Conservation (phyloP, 176 grass and related monocot genomes). For the Chrysopogon serrulatus region DNA sequence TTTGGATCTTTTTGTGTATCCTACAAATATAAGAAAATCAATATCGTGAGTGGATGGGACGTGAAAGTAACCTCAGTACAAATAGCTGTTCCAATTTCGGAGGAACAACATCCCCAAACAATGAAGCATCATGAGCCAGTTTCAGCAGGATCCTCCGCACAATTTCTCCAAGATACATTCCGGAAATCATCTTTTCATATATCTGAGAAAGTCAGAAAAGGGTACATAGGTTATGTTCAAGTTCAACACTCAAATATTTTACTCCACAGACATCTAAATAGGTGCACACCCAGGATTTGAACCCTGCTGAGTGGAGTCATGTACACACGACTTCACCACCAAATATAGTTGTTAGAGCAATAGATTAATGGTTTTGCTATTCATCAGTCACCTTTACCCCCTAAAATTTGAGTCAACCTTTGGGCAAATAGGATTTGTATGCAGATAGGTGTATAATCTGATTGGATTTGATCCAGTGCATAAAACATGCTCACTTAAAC, state of each 20-base stretch:
- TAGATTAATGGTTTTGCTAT: background rate
- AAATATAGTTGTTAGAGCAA: too few relatives aligned
- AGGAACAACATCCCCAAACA: conserved; percentile 82
- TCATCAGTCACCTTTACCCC: background rate
- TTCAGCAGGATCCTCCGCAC: conserved; percentile 75
- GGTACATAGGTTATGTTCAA: conserved; percentile 4
- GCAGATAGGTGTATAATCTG: background rate
- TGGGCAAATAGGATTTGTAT: background rate
- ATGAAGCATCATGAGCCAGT: conserved; percentile 63
- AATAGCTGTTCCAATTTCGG: conserved; percentile 67
- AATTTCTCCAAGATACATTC: conserved; percentile 98
- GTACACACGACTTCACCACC: background rate
- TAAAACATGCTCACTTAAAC: background rate
- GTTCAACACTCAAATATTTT: conserved; percentile 2
- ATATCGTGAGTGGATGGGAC: background rate
- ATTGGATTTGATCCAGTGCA: background rate
- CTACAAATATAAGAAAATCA: background rate
- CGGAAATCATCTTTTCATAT: conserved; percentile 98
- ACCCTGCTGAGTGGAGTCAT: background rate
- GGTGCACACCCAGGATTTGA: background rate
- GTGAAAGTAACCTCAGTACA: conserved; percentile 54
- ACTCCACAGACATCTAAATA: background rate
- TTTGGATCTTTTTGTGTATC: background rate
- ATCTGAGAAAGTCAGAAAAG: conserved; percentile 62
- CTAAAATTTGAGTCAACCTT: background rate